phyloP scores from a whole-genome alignment of 2,329 filamentous ascomycete genomes.

The Lomentospora prolificans region DNA sequence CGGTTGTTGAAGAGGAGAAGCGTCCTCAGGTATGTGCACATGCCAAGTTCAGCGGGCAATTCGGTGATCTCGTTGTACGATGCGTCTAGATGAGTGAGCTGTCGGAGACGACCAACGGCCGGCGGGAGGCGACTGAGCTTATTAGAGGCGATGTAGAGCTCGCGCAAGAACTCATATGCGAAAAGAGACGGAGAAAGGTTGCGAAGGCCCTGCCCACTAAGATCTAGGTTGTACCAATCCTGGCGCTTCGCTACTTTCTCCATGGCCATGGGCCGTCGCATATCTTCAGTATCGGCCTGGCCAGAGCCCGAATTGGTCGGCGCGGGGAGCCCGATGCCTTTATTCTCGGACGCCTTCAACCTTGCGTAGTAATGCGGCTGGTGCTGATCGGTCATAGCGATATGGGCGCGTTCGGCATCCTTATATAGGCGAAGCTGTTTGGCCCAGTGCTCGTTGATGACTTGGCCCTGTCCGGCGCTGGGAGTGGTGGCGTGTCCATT shows the following conservation, averaged over 20 bases:
- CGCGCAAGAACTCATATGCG: conserved; percentile 78
- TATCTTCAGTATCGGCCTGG: conserved; percentile 44
- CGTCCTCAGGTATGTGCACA: conserved; percentile 86
- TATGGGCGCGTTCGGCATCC: conserved; percentile 62
- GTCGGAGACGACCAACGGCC: conserved; percentile 71
- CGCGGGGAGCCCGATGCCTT: conserved; percentile 47
- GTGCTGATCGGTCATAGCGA: conserved; percentile 58
- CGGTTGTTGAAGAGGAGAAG: conserved; percentile 86
- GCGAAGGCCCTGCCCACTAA: conserved; percentile 89
- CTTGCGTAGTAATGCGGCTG: conserved; percentile 63
- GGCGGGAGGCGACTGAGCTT: conserved; percentile 72
- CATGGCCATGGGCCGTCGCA: conserved; percentile 54
- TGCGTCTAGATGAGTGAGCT: conserved; percentile 73
- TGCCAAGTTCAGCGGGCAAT: conserved; percentile 84
- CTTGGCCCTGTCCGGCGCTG: conserved; percentile 40
- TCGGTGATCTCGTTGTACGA: conserved; percentile 79
- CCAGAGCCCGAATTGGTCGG: conserved; percentile 34
- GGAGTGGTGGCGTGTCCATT: conserved; percentile 44
- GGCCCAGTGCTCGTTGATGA: conserved; percentile 66
- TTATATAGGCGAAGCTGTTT: conserved; percentile 76
- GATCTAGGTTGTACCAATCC: conserved; percentile 87
- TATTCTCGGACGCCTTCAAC: conserved; percentile 60
- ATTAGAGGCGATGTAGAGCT: conserved; percentile 90
- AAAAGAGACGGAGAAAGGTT: conserved; percentile 74
- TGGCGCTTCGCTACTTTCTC: conserved; percentile 60